A percentile compares a stretch with the other conserved stretches of the same genome.
These are phyloP conservation scores for Epichloe baconii DNA, from an alignment of 2,329 filamentous ascomycete species.

Conservation along the genomic window DNA sequence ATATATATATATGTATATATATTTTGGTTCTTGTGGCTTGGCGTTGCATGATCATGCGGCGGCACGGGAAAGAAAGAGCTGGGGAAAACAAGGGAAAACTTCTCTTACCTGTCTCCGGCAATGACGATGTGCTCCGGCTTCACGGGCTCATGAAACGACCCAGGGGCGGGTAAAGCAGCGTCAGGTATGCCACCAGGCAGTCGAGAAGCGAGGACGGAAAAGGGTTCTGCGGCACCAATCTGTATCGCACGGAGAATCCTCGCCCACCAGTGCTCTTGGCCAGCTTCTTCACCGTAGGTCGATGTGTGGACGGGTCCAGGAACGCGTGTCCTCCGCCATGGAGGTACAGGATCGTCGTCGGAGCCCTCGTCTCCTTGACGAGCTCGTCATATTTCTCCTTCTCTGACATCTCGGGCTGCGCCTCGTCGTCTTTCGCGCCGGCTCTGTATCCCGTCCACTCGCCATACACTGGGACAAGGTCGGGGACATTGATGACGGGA, in stretches of 20 bases:
- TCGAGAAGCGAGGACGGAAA: constrained; percentile 67
- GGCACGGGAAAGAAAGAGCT: background rate
- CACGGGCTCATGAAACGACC: constrained; percentile 53
- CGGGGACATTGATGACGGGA: constrained; percentile 28
- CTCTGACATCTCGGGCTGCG: constrained; percentile 45
- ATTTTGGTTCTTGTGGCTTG: background rate
- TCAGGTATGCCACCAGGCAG: constrained; percentile 58
- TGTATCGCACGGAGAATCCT: constrained; percentile 60
- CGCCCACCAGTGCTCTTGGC: constrained; percentile 55
- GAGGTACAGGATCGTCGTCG: constrained; percentile 57
- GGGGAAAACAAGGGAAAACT: constrained; percentile 1
- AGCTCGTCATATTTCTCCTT: constrained; percentile 50
- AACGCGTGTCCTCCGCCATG: constrained; percentile 67
- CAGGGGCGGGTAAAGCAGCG: constrained; percentile 56
- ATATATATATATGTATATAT: no score
- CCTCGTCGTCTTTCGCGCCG: constrained; percentile 33
- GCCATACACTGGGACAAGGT: constrained; percentile 45
- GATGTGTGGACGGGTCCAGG: constrained; percentile 56
- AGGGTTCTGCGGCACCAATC: constrained; percentile 59
- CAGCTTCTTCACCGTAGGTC: constrained; percentile 43
- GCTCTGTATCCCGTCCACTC: constrained; percentile 66
- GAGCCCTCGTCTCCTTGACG: constrained; percentile 52
- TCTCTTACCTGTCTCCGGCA: constrained; percentile 49
- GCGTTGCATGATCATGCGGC: no score
- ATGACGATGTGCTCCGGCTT: constrained; percentile 54